Evolutionary conservation across 2,329 filamentous ascomycete genomes (phyloP), one percentile per base, ranked within the genome.

Genomic region (Fusarium virguliforme): DNA sequence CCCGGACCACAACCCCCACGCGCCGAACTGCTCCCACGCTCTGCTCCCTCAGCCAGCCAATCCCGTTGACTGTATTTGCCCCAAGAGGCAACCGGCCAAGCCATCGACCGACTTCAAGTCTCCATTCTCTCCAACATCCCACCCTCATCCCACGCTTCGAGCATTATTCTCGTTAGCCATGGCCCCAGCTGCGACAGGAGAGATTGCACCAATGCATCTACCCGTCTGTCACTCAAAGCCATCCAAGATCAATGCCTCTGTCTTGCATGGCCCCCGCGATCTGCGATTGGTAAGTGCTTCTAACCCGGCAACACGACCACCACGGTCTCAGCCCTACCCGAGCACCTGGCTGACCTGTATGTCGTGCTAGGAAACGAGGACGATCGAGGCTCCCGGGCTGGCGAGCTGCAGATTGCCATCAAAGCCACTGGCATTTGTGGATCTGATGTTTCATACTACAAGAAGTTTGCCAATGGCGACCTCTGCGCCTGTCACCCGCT

Each of bases 401-500:
- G 84, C 60, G 89, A 92, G 76, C 84, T 92, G 61, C 90, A 92
- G 79, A 85, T 92, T 74, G 85, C 88, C 72, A 84, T 92, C 78
- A 88, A 87, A 74, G 86, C 88, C 7, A 92, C 90, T 26, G 90
- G 90, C 38, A 89, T 92, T 74, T 92, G 90, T 78, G 90, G 90
- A 62, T 92, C 89, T 8, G 90, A 92, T 79, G 87, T 92, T 60
- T 89, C 89, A 59, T 92, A 92, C 80, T 92, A 91, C 83, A 91
- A 88, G 78, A 91, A 91, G 75, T 92, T 91, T 76, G 89, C 89
- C 80, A 92, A 92, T 75, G 90, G 90, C 50, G 90, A 91, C 79
- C 85, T 92, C 56, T 90, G 90, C 73, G 89, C 89, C 51, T 90
- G 88, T 70, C 85, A 87, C 67, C 90, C 91, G 30, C 81, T 92